A percentile compares a stretch with the other conserved stretches of the same genome.
Conservation (phyloP, 257 asterid species). For the Scutellaria minor region DNA sequence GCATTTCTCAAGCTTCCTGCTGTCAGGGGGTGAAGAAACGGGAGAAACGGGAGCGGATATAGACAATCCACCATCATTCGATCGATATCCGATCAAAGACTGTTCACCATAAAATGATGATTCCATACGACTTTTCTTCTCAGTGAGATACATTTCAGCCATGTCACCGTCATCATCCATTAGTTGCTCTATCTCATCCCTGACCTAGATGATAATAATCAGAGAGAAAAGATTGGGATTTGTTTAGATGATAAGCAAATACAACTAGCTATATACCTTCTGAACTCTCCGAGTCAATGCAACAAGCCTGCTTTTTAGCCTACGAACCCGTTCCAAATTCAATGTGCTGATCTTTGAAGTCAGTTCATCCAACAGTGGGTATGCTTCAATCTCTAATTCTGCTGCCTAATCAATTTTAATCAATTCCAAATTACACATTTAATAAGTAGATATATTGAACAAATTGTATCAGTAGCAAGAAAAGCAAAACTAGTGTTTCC, state of each 20-base stretch:
- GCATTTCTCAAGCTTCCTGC: constrained; percentile 86
- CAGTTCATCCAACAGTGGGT: constrained; percentile 95
- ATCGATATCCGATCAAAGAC: constrained; percentile 71
- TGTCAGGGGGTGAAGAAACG: constrained; percentile 86
- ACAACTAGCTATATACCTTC: constrained; percentile 60
- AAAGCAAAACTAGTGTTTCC: not conserved
- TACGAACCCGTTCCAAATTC: constrained; percentile 93
- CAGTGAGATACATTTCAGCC: constrained; percentile 99
- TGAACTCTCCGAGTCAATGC: constrained; percentile 97
- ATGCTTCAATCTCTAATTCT: constrained; percentile 97
- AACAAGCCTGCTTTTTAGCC: constrained; percentile 96
- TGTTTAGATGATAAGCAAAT: constrained; percentile 10
- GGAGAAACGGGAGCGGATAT: constrained; percentile 97
- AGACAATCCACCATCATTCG: constrained; percentile 71
- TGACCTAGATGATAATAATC: constrained; percentile 64
- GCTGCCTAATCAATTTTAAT: constrained; percentile 69
- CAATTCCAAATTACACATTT: constrained; percentile 25
- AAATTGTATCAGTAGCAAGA: constrained; percentile 15
- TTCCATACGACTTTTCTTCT: constrained; percentile 85
- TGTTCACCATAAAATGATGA: constrained; percentile 84
- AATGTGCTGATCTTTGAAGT: constrained; percentile 96
- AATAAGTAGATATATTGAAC: constrained; percentile 15
- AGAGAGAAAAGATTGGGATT: constrained; percentile 31
- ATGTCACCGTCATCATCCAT: constrained; percentile 99
- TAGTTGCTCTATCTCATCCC: constrained; percentile 98